These are phyloP conservation scores for Achaetomium macrosporum DNA, from an alignment of 2,329 filamentous ascomycete genomes.

Conservation along the genomic window DNA sequence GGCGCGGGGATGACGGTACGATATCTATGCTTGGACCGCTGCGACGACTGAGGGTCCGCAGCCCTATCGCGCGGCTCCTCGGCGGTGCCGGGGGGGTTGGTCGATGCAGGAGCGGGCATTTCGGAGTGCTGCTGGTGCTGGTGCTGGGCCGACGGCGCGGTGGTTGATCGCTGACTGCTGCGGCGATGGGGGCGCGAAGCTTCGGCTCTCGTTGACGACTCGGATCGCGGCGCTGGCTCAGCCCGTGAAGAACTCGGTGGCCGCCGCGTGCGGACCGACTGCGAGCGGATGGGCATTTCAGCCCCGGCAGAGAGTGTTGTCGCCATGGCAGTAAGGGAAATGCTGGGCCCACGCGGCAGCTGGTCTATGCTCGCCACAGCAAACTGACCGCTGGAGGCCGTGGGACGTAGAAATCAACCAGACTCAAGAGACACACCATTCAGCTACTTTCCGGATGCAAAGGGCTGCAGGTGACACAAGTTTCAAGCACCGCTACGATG, in stretches of 20 bases:
- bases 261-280: constrained; percentile 26
- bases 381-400: background rate
- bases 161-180: constrained; percentile 44
- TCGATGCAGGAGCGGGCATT: constrained; percentile 49
- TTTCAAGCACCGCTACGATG: background rate
- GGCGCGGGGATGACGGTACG: constrained; percentile 83
- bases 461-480: background rate
- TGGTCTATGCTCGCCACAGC: constrained; percentile 6
- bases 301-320: constrained; percentile 23
- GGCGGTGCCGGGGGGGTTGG: constrained; percentile 50
- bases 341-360: constrained; percentile 1
- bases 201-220: constrained; percentile 25
- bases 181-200: constrained; percentile 24
- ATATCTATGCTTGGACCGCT: constrained; percentile 49
- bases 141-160: constrained; percentile 22
- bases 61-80: constrained; percentile 44
- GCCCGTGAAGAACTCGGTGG: constrained; percentile 24
- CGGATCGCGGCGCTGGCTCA: constrained; percentile 24
- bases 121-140: constrained; percentile 31
- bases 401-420: background rate
- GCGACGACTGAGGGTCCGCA: constrained; percentile 36
- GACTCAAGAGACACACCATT: constrained; percentile 3
- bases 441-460: constrained; percentile 1
- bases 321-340: constrained; percentile 19
- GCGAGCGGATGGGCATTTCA: constrained; percentile 26